Base-by-base conservation (phyloP, 768 basidiomycete genomes). In the Russula sp. region DNA sequence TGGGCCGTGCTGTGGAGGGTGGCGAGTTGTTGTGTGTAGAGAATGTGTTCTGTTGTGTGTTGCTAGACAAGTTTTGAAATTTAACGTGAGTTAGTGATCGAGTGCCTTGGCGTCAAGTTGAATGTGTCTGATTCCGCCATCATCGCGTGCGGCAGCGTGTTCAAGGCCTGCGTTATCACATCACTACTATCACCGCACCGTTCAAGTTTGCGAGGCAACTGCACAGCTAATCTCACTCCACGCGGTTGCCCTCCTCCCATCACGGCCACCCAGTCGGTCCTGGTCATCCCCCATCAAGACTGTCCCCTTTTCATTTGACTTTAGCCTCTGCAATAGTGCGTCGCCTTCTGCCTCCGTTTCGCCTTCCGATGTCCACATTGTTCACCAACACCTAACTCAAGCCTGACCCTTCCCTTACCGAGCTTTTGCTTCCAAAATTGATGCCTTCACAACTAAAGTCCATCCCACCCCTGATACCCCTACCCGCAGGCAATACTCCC, bases 391-490 rank as follows among this genome's bases (percentile, higher is more conserved):
- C 10, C 57, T 46, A 16, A 52, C 59, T 24, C 50, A 61, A 53
- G 59, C 61, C 51, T 32, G 13, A 32, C 18, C 60, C 18, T 59
- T 59, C 22, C 58, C 36, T 50, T 34, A 34, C 18, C 32, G 16
- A 46, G 32, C 3, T 24, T 18, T 14, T 34, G 14, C n/a, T 13
- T 13, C 44, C 3, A n/a, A 46, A 46, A n/a, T 7, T 13, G 3
- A 67, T 67, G 65, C 38, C 65, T 32, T 42, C 57, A 16, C 42
- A 54, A 10, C 36, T 65, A 10, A 5, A 40, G 2, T 65, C 69
- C 38, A 67, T 72, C 38, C 62, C 70, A 7, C 69, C 74, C 18
- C 67, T 75, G 34, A 71, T 73, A 49, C 71, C 73, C 10, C 57
- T 74, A 18, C 74, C 72, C 46, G 48, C 24, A 30, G 53, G 66